Evolutionary conservation across 1,284 basidiomycete species (phyloP), one percentile per base, ranked within the genome.

Genomic region (Coriolopsis trogii): DNA sequence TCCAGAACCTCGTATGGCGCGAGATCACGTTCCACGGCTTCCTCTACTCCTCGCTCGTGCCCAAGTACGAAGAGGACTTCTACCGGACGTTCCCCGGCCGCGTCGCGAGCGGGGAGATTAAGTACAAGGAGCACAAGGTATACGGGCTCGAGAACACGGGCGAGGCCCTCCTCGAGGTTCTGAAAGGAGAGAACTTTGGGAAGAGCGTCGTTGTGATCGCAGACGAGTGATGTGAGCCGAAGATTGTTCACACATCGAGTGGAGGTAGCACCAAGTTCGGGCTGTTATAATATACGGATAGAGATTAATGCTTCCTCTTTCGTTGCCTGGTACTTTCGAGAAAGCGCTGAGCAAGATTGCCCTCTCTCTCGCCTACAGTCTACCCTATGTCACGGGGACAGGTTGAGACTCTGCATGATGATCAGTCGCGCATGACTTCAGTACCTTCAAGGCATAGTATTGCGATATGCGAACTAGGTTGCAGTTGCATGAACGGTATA

Each of bases 1-100:
- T 67, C 9, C 25, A 56, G 33, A 40, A 71, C 41, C 68, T 86
- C 57, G 71, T 87, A 58, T 67, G 68, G 7, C 78, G 80, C 65
- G 71, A 78, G 41, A 74, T 85, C 46, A 78, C 69, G 9, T 67
- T 90, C 51, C 63, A 76, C 58, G 89, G 89, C 7, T 86, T 91
- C 68, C 72, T 84, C 58, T 77, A 82, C 13, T 60, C 62, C 38
- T 71, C 76, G 46, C 67, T 78, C 18, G 49, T 65, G 6, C 46
- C 54, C 23, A 74, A 77, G 61, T 75, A 77, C 63, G 49, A 37
- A 1, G 64, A 69, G 0, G 70, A 71, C 26, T 84, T 83, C 67
- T 82, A 81, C 63, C 66, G 68, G 8, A 76, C 78, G 42, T 66
- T 91, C 33, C 75, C 80, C 0, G 65, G 70, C 28, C 74, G 78